Conservation (phyloP, 345 rosid species). For the Arabidopsis suecica region DNA sequence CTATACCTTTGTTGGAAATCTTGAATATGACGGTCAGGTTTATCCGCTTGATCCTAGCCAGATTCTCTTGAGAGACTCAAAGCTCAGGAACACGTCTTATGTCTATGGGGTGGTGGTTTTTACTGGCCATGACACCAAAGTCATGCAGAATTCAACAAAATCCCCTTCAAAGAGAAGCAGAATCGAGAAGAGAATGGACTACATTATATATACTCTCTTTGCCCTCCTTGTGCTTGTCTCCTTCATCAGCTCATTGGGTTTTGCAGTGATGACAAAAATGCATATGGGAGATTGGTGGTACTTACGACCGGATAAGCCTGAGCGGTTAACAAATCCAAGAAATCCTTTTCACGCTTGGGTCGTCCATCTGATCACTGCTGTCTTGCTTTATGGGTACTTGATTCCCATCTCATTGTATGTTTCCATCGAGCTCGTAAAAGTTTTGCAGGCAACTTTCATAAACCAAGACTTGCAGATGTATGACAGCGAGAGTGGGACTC, state of each 20-base stretch:
- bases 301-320: conserved; percentile 49
- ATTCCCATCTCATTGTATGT: conserved; percentile 84
- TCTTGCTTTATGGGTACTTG: conserved; percentile 71
- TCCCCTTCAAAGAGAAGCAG: conserved; percentile 76
- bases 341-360: conserved; percentile 51
- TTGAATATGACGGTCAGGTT: conserved; percentile 54
- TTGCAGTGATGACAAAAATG: conserved; percentile 44
- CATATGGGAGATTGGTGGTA: conserved; percentile 72
- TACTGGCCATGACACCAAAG: conserved; percentile 74
- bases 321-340: conserved; percentile 52
- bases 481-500: conserved; percentile 59
- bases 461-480: conserved; percentile 68
- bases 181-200: conserved; percentile 74
- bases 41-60: conserved; percentile 63
- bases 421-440: conserved; percentile 76
- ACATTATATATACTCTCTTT: conserved; percentile 67
- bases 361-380: conserved; percentile 59
- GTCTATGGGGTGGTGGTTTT: conserved; percentile 74
- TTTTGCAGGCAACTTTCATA: conserved; percentile 70
- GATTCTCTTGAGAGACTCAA: conserved; percentile 75
- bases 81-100: conserved; percentile 72
- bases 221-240: conserved; percentile 59
- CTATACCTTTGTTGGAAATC: conserved; percentile 71
- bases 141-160: conserved; percentile 60
- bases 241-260: conserved; percentile 56